phyloP scores from a whole-genome alignment of 176 grass and related monocot species.

The Cocos nucifera region DNA sequence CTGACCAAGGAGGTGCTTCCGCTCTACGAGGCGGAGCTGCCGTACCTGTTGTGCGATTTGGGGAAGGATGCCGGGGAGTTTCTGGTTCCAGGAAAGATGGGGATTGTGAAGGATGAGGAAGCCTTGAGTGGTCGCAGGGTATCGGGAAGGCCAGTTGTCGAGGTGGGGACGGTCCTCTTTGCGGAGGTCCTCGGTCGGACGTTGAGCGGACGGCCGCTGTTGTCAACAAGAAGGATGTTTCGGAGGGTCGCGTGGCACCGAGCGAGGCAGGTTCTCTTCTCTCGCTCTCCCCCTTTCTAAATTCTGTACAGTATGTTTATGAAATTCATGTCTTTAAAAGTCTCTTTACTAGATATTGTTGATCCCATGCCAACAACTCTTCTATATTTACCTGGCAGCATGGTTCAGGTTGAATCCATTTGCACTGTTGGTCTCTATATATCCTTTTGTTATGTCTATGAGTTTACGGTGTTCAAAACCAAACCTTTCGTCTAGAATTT shows the following conservation, averaged over 20 bases:
- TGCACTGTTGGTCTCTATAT: no score
- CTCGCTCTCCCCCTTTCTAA: no score
- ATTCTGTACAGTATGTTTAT: no score
- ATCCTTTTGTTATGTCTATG: no score
- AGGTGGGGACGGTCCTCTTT: conserved; percentile 62
- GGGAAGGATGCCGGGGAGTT: conserved; percentile 7
- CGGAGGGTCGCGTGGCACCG: conserved; percentile 44
- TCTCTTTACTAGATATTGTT: no score
- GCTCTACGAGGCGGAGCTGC: conserved; percentile 45
- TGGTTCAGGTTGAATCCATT: no score
- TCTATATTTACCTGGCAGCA: no score
- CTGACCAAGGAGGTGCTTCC: conserved; percentile 83
- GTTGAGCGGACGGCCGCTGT: conserved; percentile 67
- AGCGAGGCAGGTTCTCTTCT: no score
- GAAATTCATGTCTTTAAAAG: no score
- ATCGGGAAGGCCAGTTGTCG: conserved; percentile 38
- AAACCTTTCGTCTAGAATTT: no score
- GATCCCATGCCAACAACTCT: no score
- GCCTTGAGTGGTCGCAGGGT: conserved; percentile 4
- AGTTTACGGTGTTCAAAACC: no score
- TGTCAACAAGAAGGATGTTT: conserved; percentile 69
- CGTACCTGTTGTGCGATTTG: conserved; percentile 25
- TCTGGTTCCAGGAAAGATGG: conserved; percentile 33
- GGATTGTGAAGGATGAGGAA: conserved; percentile 29
- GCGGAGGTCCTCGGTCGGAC: conserved; percentile 71